Base-by-base conservation (phyloP, 768 basidiomycete genomes). In the Trametes sanguinea region DNA sequence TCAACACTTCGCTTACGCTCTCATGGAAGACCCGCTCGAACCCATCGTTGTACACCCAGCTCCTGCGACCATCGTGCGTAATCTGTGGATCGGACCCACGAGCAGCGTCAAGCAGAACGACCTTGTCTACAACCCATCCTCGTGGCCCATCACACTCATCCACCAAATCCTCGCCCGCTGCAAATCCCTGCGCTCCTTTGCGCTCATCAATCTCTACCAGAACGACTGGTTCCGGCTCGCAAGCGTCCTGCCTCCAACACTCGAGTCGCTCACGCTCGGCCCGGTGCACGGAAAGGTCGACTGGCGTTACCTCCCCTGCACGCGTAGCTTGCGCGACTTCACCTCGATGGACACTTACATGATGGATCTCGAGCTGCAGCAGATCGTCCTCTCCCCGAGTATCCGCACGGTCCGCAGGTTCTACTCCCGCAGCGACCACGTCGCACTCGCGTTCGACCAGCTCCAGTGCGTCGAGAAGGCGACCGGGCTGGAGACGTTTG, bases 211-310 rank as follows among this genome's bases (percentile, higher is more conserved):
- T 33, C 64, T 78, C 30, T 72, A 73, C 60, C 76, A 76, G 51
- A 69, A 71, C 44, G 45, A 65, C 6, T 75, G 74, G 75, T 63
- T 65, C 46, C 67, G 57, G 2, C 63, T 78, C 32, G 71, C 74
- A 42, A 65, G 72, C 57, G 68, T 69, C 6, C 65, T 77, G 16
- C 76, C 77, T 2, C n/a, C 68, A 4, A 67, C 68, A 30, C 61
- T 79, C 35, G 63, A 73, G 35, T 63, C 68, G 17, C 69, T 78
- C 14, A 65, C 69, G 11, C 65, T 78, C 37, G 78, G 75, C 1
- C 77, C 76, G 2, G 65, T 74, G 30, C 77, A 78, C 64, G 77
- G 77, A 8, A 57, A 72, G 8, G 69, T 76, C 46, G 69, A 72
- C 62, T 54, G 53, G 46, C 48, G 51, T 14, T 56, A 70, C n/a